Percentiles rank a stretch among this genome's conserved stretches.
These are phyloP conservation scores for Microcera coccophila DNA, from an alignment of 2,329 filamentous ascomycete species.

Conservation along the genomic window DNA sequence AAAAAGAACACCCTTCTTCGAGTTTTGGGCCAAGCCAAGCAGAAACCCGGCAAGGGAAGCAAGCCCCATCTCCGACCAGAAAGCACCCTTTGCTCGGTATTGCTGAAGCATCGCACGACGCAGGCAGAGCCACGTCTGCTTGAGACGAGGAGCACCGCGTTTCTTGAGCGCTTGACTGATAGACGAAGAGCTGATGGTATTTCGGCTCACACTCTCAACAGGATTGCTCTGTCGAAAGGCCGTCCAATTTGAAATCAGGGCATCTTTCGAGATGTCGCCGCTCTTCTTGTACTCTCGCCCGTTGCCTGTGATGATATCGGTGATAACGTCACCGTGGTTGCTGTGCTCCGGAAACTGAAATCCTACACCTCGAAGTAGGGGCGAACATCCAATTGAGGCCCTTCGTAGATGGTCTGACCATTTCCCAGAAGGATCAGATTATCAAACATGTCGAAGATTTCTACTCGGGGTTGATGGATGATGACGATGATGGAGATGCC, in stretches of 20 bases:
- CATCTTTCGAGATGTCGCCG: slow-evolving; percentile 46
- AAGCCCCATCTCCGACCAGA: slow-evolving; percentile 53
- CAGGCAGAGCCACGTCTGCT: slow-evolving; percentile 52
- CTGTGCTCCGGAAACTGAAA: slow-evolving; percentile 44
- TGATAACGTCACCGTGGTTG: slow-evolving; percentile 56
- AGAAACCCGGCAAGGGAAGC: slow-evolving; percentile 50
- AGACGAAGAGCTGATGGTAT: slow-evolving; percentile 27
- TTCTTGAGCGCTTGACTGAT: slow-evolving; percentile 45
- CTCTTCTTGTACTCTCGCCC: slow-evolving; percentile 46
- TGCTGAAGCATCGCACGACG: slow-evolving; percentile 54
- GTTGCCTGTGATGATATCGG: slow-evolving; percentile 59
- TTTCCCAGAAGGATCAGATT: slow-evolving; percentile 52
- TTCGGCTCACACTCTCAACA: slow-evolving; percentile 13
- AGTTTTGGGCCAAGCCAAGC: slow-evolving; percentile 51
- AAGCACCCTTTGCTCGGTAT: slow-evolving; percentile 46
- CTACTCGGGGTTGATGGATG: slow-evolving; percentile 56
- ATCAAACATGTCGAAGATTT: slow-evolving; percentile 57
- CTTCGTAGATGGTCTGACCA: slow-evolving; percentile 54
- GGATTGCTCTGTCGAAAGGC: slow-evolving; percentile 21
- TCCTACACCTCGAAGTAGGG: slow-evolving; percentile 51
- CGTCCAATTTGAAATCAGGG: slow-evolving; percentile 48
- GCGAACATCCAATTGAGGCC: slow-evolving; percentile 40
- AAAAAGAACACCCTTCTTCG: slow-evolving; percentile 50
- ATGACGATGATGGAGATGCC: slow-evolving; percentile 57
- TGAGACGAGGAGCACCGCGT: slow-evolving; percentile 45